Base-by-base conservation (phyloP, 2,329 filamentous ascomycete species). In the Beauveria sp. region DNA sequence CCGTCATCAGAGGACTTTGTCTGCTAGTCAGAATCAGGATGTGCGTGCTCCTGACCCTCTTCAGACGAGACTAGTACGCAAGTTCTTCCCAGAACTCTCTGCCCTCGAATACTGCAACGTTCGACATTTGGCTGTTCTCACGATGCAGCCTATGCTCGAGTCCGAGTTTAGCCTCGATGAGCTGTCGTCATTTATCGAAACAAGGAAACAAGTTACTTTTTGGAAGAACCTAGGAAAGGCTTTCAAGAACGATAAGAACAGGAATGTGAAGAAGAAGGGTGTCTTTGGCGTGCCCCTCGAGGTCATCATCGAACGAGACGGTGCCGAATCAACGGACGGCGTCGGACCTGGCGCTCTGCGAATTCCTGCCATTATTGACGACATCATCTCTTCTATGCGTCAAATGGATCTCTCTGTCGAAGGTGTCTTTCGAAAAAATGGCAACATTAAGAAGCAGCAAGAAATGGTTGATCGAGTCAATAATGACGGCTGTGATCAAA, bases 331-430 rank as follows among this genome's bases (percentile, higher is more conserved):
- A n/a, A 98, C 93, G 1, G 92, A 98, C 72, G 95, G 95, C 42
- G 91, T 99, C 64, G 95, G 95, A 0, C 93, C 95, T 12, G 93
- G 93, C 20, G 89, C 91, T 16, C 81, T 99, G 61, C 89, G 91
- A 58, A 91, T 99, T 47, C 95, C 95, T 3, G 90, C 91, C n/a
- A 81, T 99, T 58, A 84, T 99, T n/a, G 93, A 98, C 70, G 93
- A 97, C 71, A 87, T 93, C 54, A 88, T 99, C 43, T 89, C 90
- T 4, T 92, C 93, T 14, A 96, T 99, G 91, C 87, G 93, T 68
- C 95, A 93, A 75, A 98, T 99, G 91, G 95, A 99, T 73, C 92
- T 99, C 78, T 98, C 93, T 1, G 91, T 99, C 1, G 95, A 99
- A 74, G 95, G 95, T 69, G 93, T 99, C 24, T 99, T 99, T 84